Base-by-base conservation (phyloP, 768 basidiomycete genomes). In the Boletus tylopilopsis region DNA sequence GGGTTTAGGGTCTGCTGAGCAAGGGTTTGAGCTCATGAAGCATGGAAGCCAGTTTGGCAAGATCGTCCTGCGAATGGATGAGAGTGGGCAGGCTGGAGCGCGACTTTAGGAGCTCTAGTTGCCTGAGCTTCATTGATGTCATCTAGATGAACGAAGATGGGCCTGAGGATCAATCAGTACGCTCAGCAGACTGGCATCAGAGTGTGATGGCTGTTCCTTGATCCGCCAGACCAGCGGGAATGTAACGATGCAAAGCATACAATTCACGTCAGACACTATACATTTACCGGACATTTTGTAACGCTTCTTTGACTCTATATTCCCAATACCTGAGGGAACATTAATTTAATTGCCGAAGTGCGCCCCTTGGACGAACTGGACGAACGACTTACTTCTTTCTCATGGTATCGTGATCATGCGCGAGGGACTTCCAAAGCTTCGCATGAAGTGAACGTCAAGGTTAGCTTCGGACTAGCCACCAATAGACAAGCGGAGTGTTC, bases 41-140 rank as follows among this genome's bases (percentile, higher is more conserved):
- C 68, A 66, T 4, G 86, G 84, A 15, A 73, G 76, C 13, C 86
- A 88, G 57, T 90, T 90, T 61, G 89, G 90, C 15, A 91, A 91
- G 67, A 78, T 91, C 24, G 81, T 90, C 30, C 67, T 87, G 46
- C 76, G 69, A 52, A 61, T 87, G 42, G 60, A 59, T 13, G 57
- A 48, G 38, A 54, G 42, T 23, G 43, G 35, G 55, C 53, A 60
- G 58, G 59, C 35, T 54, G 40, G 57, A 45, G 58, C 63, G 23
- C 60, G 62, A 54, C 60, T 65, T 42, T 66, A 56, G 51, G 32
- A 39, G 24, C 40, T 25, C 39, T 37, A 27, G 45, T 25, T 33
- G 29, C 22, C n/a, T 41, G 41, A 29, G 39, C 24, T 44, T 24
- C 37, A 21, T 13, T 39, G 37, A 10, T 29, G 36, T 24, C 24